A percentile compares a stretch with the other conserved stretches of the same genome.
Conservation (phyloP, 1,284 basidiomycete species). For the Termitomyces sp. region DNA sequence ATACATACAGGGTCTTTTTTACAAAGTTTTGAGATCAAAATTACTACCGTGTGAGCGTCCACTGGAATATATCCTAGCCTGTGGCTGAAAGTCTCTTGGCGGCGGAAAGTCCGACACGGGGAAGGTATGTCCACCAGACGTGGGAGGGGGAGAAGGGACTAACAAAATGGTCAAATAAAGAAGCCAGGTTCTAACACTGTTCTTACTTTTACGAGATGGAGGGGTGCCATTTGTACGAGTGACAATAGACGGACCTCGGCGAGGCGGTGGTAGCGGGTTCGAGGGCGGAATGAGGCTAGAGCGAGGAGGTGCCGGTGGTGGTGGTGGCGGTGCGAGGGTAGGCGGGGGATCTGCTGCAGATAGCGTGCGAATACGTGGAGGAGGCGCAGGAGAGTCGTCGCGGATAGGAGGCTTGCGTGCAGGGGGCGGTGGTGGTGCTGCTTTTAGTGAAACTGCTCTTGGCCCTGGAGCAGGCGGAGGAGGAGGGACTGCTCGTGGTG, state of each 20-base stretch:
- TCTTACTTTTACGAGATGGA: constrained; percentile 20
- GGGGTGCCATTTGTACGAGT: constrained; percentile 22
- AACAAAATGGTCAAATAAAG: constrained; percentile 1
- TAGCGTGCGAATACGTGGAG: constrained; percentile 32
- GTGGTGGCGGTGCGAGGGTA: constrained; percentile 4
- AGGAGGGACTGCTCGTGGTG: too few relatives aligned
- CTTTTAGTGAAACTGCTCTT: background rate
- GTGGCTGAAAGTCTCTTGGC: constrained; percentile 57
- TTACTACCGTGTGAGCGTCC: constrained; percentile 62
- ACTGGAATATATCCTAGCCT: constrained; percentile 52
- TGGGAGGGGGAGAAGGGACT: constrained; percentile 76
- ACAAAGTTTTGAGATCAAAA: constrained; percentile 58
- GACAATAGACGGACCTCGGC: constrained; percentile 9
- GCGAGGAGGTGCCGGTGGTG: constrained; percentile 10
- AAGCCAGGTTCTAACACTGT: background rate
- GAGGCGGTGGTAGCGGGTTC: constrained; percentile 6
- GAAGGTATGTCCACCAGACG: constrained; percentile 63
- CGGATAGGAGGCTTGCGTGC: constrained; percentile 30
- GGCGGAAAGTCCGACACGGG: constrained; percentile 70
- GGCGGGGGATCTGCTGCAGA: constrained; percentile 19
- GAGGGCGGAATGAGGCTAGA: constrained; percentile 11
- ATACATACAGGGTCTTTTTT: constrained; percentile 14
- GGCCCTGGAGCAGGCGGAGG: background rate
- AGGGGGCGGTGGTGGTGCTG: constrained; percentile 22
- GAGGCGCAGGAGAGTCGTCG: constrained; percentile 20